phyloP scores from a whole-genome alignment of 441 rosid genomes.

The Brassica balearica region DNA sequence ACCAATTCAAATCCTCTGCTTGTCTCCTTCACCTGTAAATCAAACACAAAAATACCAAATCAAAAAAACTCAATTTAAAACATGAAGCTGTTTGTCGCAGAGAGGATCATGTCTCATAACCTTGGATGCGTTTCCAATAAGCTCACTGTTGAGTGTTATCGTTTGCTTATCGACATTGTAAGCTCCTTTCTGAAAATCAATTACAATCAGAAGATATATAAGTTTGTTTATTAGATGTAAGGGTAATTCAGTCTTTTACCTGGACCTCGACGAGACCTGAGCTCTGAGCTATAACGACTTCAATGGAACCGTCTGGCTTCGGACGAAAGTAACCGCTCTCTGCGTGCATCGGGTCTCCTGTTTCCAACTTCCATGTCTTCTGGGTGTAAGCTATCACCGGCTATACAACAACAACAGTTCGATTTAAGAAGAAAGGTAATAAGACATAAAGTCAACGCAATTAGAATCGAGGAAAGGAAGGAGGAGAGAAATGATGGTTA shows the following conservation, averaged over 20 bases:
- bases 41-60: not conserved
- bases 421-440: not conserved
- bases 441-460: not conserved
- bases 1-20: conserved; percentile 56
- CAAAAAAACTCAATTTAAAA: not conserved
- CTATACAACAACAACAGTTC: conserved; percentile 33
- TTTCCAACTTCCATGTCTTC: conserved; percentile 69
- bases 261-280: conserved; percentile 80
- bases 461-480: not conserved
- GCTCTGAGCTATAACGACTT: conserved; percentile 79
- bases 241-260: conserved; percentile 38
- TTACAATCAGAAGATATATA: not conserved
- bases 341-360: conserved; percentile 82
- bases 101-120: conserved; percentile 26
- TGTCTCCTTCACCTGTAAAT: conserved; percentile 63
- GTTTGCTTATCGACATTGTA: conserved; percentile 51
- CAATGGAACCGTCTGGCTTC: conserved; percentile 68
- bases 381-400: conserved; percentile 74
- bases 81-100: conserved; percentile 4
- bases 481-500: conserved; percentile 8
- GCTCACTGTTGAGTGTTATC: conserved; percentile 63
- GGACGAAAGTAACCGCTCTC: conserved; percentile 84
- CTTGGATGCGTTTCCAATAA: conserved; percentile 86
- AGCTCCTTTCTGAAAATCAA: conserved; percentile 54
- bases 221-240: not conserved